phyloP scores from a whole-genome alignment of 768 basidiomycete species.

The Tylopilus sp. region DNA sequence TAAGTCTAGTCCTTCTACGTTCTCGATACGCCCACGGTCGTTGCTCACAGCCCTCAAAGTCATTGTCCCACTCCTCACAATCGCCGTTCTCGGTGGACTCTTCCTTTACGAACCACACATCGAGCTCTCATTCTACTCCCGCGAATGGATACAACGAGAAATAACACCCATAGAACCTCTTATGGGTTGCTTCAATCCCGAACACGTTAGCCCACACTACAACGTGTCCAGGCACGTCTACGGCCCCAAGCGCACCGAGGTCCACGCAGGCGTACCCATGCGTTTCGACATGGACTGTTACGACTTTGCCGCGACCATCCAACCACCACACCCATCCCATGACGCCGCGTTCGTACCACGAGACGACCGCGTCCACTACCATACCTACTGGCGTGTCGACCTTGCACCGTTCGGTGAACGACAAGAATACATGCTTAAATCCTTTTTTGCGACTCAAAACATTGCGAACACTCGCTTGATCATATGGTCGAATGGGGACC shows the following conservation, averaged over 20 bases:
- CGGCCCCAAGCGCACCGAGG: conserved; percentile 60
- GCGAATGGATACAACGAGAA: conserved; percentile 70
- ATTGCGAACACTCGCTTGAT: conserved; percentile 58
- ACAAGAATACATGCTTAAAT: conserved; percentile 89
- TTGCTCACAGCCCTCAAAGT: conserved; percentile 42
- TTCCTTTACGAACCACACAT: conserved; percentile 80
- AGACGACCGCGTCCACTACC: conserved; percentile 62
- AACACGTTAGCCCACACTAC: conserved; percentile 60
- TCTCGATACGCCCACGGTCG: conserved; percentile 34
- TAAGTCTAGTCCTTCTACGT: conserved; percentile 23
- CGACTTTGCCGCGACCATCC: conserved; percentile 84
- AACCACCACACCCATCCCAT: conserved; percentile 19
- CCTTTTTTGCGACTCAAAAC: conserved; percentile 92
- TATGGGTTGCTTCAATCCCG: conserved; percentile 69
- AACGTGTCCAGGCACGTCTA: conserved; percentile 63
- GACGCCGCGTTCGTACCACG: conserved; percentile 11
- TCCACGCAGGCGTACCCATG: conserved; percentile 80
- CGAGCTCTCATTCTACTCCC: conserved; percentile 76
- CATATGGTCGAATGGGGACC: conserved; percentile 90
- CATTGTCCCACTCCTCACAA: conserved; percentile 33
- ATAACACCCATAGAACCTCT: conserved; percentile 64
- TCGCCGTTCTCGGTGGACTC: conserved; percentile 45
- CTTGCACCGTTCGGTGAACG: conserved; percentile 75
- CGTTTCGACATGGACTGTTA: conserved; percentile 87
- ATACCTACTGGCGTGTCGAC: conserved; percentile 94